These are phyloP conservation scores for Tetracentron sinense DNA, from an alignment of 164 flowering plant genomes.

Conservation along the genomic window DNA sequence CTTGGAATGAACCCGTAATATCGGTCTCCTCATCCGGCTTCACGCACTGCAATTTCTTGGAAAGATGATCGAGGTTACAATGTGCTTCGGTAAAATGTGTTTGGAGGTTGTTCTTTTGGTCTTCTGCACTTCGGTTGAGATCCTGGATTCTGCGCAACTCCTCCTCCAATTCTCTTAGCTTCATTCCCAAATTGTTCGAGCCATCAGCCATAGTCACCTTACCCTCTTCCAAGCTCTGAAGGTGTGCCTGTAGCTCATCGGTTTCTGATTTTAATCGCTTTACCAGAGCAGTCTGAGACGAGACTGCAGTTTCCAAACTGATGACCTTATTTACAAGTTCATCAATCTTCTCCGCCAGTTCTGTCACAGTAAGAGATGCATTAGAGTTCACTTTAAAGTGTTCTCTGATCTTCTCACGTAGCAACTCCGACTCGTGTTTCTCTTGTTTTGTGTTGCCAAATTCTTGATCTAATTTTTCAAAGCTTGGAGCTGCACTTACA, in stretches of 20 bases:
- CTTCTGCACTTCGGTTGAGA: slow-evolving; percentile 33
- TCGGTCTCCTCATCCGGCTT: slow-evolving; percentile 35
- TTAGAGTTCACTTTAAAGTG: slow-evolving; percentile 22
- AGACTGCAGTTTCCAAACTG: slow-evolving; percentile 35
- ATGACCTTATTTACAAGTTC: slow-evolving; percentile 56
- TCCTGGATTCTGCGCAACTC: slow-evolving; percentile 39
- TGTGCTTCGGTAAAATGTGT: slow-evolving; percentile 45
- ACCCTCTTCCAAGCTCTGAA: slow-evolving; percentile 33
- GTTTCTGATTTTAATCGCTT: slow-evolving; percentile 33
- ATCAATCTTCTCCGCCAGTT: slow-evolving; percentile 54
- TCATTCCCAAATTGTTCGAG: slow-evolving; percentile 32
- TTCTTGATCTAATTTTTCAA: slow-evolving; percentile 11
- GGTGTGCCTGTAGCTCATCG: slow-evolving; percentile 28
- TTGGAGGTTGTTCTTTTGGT: slow-evolving; percentile 34
- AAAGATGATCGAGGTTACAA: slow-evolving; percentile 40
- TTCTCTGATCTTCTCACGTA: slow-evolving; percentile 28
- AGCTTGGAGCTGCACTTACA: background rate
- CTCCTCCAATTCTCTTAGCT: slow-evolving; percentile 46
- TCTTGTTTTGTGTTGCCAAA: slow-evolving; percentile 16
- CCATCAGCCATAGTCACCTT: slow-evolving; percentile 30
- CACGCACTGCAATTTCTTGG: slow-evolving; percentile 35
- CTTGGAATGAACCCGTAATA: slow-evolving; percentile 9
- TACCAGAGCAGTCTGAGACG: slow-evolving; percentile 42
- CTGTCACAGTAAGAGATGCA: slow-evolving; percentile 27
- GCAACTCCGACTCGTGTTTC: slow-evolving; percentile 18